phyloP scores from a whole-genome alignment of 306 rosid genomes.

The Psophocarpus tetragonolobus region DNA sequence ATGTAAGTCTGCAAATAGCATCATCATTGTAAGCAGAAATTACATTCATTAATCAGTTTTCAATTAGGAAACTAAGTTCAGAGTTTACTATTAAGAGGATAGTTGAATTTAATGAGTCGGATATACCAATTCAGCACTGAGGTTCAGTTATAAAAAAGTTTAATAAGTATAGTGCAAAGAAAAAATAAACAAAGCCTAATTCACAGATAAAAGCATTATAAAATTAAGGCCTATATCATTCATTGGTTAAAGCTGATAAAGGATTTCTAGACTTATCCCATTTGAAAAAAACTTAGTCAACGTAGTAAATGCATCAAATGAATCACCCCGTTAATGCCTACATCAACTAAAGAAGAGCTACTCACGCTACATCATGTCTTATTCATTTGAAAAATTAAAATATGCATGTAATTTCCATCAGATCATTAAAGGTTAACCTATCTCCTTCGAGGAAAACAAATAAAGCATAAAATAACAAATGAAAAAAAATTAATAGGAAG shows the following conservation, averaged over 20 bases:
- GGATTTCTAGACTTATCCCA: not conserved
- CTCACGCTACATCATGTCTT: not conserved
- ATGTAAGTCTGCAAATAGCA: slow-evolving; percentile 70
- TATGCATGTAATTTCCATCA: not conserved
- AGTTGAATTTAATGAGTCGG: slow-evolving; percentile 8
- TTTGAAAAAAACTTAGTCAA: not conserved
- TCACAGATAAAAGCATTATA: slow-evolving; percentile 1
- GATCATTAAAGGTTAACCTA: not conserved
- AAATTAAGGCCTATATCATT: not conserved
- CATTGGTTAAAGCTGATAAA: not conserved
- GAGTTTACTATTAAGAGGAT: not conserved
- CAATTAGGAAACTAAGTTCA: not conserved
- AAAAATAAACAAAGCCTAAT: not conserved
- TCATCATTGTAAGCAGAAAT: slow-evolving; percentile 18
- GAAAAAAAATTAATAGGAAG: not conserved
- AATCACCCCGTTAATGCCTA: not conserved
- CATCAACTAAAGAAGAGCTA: not conserved
- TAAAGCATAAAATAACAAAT: slow-evolving; percentile 8
- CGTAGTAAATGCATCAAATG: not conserved
- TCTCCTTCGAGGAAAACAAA: not conserved
- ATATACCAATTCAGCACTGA: not conserved
- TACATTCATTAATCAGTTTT: not conserved
- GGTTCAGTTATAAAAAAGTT: not conserved
- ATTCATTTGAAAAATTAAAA: slow-evolving; percentile 1
- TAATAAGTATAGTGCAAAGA: not conserved